Evolutionary conservation across 768 basidiomycete genomes (phyloP), one percentile per base, ranked within the genome.

Genomic region (Rhodosporidiobolus odoratus): DNA sequence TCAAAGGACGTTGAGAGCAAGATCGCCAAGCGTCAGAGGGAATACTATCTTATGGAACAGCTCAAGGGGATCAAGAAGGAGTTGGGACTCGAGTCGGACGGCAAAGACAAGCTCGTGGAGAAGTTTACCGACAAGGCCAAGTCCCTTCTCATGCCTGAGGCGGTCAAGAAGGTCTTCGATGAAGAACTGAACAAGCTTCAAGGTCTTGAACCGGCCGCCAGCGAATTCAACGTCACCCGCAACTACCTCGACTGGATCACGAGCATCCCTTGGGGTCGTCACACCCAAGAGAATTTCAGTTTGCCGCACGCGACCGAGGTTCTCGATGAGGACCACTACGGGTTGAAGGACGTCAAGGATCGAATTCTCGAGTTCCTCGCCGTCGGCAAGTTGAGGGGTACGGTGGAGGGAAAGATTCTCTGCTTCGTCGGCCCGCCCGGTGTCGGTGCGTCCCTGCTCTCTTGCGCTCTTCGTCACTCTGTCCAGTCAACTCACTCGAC

Each of bases 401-500:
- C 89, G 0, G 92, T 98, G 25, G 84, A 98, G 77, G 96, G 95
- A 75, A 99, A 99, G 83, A 99, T 99, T 76, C 88, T 98, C 50
- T 95, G 93, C 77, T 85, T 99, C 32, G 91, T 89, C 47, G 96
- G 96, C 23, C 96, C 96, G 16, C 96, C 95, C 5, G 95, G 95
- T 78, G 96, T 99, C 7, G 95, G 72, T 73, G 27, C 40, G 76
- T 50, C 25, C 15, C 23, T 47, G 10, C 21, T 21, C 4, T 38
- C 41, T 34, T 27, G 5, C n/a, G 4, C 25, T 45, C 27, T 25
- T 30, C 8, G n/a, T 17, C 32, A n/a, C n/a, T n/a, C 34, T 37
- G 34, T 32, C n/a, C 32, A n/a, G 59, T n/a, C 21, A 34, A 1
- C 35, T 68, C 30, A 23, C 8, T 48, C 12, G 35, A n/a, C n/a